Conservation (phyloP, 2,329 filamentous ascomycete genomes). For the Aspergillus proliferans region DNA sequence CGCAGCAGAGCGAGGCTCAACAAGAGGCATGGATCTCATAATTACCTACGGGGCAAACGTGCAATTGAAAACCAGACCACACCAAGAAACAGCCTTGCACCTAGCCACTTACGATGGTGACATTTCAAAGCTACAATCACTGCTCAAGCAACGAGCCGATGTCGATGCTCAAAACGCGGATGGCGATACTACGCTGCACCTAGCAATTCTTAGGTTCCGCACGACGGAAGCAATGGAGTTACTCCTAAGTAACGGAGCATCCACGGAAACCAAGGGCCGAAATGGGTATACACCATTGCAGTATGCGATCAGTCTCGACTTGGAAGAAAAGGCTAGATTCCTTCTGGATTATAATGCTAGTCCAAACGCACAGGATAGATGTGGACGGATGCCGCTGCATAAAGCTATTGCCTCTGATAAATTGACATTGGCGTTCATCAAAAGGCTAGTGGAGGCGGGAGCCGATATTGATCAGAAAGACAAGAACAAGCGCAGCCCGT, state of each 20-base stretch:
- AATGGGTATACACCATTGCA: background rate
- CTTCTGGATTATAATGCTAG: background rate
- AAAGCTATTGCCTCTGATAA: background rate
- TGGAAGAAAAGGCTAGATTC: background rate
- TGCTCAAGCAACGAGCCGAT: background rate
- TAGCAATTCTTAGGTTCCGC: background rate
- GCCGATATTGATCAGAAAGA: background rate
- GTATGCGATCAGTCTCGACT: background rate
- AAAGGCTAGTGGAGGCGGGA: background rate
- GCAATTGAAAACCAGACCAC: background rate
- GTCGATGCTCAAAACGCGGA: background rate
- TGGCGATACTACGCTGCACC: background rate
- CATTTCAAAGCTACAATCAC: background rate
- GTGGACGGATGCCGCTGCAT: background rate
- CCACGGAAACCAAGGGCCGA: background rate
- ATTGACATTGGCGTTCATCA: background rate
- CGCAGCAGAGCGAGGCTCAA: background rate
- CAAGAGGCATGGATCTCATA: background rate
- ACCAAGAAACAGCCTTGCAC: background rate
- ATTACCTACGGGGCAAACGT: background rate
- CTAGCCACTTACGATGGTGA: background rate
- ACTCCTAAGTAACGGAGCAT: background rate
- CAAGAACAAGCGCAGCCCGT: background rate
- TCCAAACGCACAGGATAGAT: background rate
- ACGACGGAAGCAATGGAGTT: background rate